These are phyloP conservation scores for Cydonia oblonga DNA, from an alignment of 331 rosid species.

Conservation along the genomic window DNA sequence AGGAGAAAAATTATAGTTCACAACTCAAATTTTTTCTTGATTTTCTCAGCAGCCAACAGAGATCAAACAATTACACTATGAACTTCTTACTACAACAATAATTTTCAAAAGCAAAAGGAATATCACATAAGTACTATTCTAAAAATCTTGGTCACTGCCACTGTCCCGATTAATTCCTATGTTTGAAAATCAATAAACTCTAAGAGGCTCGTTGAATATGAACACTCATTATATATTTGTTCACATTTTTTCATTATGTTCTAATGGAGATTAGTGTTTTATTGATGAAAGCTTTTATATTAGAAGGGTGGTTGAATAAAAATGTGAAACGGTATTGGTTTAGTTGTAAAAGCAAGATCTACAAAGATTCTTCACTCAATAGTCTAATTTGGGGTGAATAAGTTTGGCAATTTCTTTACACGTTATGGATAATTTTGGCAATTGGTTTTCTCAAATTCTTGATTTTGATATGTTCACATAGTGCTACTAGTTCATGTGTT, in stretches of 20 bases:
- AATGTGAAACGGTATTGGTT: neutral
- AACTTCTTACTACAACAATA: neutral
- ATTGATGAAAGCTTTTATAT: neutral
- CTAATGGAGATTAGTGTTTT: too few relatives aligned
- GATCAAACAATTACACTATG: neutral
- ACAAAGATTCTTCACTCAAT: neutral
- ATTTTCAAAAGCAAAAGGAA: too few relatives aligned
- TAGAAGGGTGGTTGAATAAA: neutral
- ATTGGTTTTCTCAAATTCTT: neutral
- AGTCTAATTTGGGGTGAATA: neutral
- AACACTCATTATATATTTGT: too few relatives aligned
- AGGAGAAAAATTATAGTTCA: neutral
- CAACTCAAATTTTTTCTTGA: neutral
- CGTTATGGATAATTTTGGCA: neutral
- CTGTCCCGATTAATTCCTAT: too few relatives aligned
- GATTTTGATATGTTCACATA: too few relatives aligned
- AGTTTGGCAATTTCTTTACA: neutral
- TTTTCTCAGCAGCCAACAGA: neutral
- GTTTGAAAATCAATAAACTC: too few relatives aligned
- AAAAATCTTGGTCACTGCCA: too few relatives aligned
- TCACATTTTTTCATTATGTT: too few relatives aligned
- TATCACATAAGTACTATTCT: neutral
- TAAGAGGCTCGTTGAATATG: too few relatives aligned
- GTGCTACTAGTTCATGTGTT: neutral
- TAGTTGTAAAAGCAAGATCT: neutral